phyloP scores from a whole-genome alignment of 2,329 filamentous ascomycete genomes.

The Phialemoniopsis sp. region DNA sequence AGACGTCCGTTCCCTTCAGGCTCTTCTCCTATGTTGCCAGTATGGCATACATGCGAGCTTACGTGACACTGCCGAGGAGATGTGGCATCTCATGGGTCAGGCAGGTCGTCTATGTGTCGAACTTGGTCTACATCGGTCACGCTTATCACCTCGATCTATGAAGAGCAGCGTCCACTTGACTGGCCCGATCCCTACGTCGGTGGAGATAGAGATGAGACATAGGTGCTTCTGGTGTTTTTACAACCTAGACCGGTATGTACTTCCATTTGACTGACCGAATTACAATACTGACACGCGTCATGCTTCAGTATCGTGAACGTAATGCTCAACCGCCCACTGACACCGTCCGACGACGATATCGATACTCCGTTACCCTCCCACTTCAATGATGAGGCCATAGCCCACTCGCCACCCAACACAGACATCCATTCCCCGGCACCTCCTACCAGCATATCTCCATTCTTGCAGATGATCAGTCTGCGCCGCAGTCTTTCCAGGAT shows the following conservation, averaged over 20 bases:
- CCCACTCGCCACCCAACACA: no score
- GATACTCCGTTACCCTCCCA: conserved; percentile 5
- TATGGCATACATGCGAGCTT: conserved; percentile 7
- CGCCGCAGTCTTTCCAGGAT: conserved; percentile 2
- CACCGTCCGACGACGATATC: conserved; percentile 8
- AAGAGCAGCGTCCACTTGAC: no score
- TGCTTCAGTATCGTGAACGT: conserved; percentile 2
- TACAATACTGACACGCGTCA: no score
- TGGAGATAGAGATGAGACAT: conserved; percentile 5
- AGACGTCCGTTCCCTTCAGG: conserved; percentile 1
- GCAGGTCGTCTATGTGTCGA: conserved; percentile 4
- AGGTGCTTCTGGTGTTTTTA: conserved; percentile 9
- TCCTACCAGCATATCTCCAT: conserved; percentile 4
- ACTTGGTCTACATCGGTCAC: conserved; percentile 5
- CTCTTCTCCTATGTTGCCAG: conserved; percentile 6
- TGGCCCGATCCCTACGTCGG: no score
- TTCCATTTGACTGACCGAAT: no score
- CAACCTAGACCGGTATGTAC: conserved; percentile 7
- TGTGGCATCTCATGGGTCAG: background rate
- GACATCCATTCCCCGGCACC: background rate
- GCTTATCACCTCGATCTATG: no score
- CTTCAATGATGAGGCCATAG: conserved; percentile 6
- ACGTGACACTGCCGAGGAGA: conserved; percentile 3
- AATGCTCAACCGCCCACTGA: conserved; percentile 5
- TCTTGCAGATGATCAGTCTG: conserved; percentile 9